These are phyloP conservation scores for Populus tremula DNA, from an alignment of 345 rosid species.

Conservation along the genomic window DNA sequence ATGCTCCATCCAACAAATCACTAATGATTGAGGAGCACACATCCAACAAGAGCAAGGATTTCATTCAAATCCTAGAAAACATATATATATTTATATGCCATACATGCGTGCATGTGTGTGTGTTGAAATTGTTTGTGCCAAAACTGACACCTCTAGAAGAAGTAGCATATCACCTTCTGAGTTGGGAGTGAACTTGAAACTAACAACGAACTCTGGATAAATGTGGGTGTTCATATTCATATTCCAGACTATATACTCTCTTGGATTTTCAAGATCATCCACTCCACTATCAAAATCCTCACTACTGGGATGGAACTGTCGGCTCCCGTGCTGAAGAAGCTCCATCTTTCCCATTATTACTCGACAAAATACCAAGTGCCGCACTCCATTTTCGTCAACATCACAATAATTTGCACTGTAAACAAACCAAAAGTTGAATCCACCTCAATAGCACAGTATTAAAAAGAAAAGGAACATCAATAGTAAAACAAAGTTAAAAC, in stretches of 20 bases:
- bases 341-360: constrained; percentile 91
- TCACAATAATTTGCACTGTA: constrained; percentile 78
- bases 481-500: constrained; percentile 1
- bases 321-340: constrained; percentile 52
- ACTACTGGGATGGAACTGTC: constrained; percentile 59
- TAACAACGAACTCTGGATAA: constrained; percentile 80
- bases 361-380: constrained; percentile 66
- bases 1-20: constrained; percentile 26
- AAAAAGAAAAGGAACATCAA: not conserved
- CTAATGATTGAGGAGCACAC: constrained; percentile 12
- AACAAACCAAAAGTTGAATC: constrained; percentile 23
- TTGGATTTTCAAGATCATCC: constrained; percentile 67
- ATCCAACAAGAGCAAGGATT: not conserved
- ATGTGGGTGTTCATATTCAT: constrained; percentile 82
- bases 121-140: not conserved
- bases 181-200: constrained; percentile 67
- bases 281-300: constrained; percentile 77
- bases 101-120: not conserved
- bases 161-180: constrained; percentile 67
- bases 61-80: not conserved
- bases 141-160: constrained; percentile 4
- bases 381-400: constrained; percentile 81
- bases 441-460: constrained; percentile 3
- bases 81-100: not conserved
- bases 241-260: constrained; percentile 66